A percentile compares a stretch with the other conserved stretches of the same genome.
Conservation (phyloP, 1,139 yeast genomes). For the Lodderomyces oxycetoniae region DNA sequence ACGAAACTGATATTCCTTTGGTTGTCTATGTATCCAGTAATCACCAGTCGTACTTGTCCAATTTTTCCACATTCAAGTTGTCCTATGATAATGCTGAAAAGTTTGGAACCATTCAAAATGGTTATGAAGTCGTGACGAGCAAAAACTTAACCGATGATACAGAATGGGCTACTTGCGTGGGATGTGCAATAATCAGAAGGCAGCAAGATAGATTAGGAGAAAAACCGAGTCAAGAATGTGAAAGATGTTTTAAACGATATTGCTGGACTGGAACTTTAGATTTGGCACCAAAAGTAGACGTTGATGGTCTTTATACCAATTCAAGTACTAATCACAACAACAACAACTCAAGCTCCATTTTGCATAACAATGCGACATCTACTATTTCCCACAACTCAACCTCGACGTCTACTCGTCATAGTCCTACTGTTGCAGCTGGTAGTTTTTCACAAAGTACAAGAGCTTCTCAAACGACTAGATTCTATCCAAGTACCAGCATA, state of each 20-base stretch:
- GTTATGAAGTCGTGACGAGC: constrained; percentile 35
- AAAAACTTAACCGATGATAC: constrained; percentile 32
- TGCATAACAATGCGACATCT: too few relatives aligned
- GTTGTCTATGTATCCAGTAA: constrained; percentile 36
- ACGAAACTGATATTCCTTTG: constrained; percentile 36
- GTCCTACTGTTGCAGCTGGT: too few relatives aligned
- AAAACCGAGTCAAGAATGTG: constrained; percentile 38
- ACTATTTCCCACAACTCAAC: too few relatives aligned
- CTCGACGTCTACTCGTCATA: too few relatives aligned
- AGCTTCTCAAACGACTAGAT: too few relatives aligned
- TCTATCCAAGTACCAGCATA: too few relatives aligned
- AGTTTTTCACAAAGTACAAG: too few relatives aligned
- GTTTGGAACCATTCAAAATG: constrained; percentile 30
- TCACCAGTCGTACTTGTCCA: constrained; percentile 26
- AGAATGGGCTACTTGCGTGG: constrained; percentile 42
- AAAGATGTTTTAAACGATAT: constrained; percentile 33
- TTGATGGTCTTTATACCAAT: too few relatives aligned
- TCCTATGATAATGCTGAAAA: constrained; percentile 34
- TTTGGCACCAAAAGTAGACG: constrained; percentile 14
- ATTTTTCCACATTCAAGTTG: constrained; percentile 38
- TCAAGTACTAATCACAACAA: too few relatives aligned
- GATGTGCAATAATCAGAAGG: constrained; percentile 43
- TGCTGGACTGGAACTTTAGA: constrained; percentile 34
- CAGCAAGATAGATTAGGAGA: constrained; percentile 36
- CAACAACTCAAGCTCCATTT: too few relatives aligned